Conservation (phyloP, 139 green algal genomes). For the Parachlorella kessleri region DNA sequence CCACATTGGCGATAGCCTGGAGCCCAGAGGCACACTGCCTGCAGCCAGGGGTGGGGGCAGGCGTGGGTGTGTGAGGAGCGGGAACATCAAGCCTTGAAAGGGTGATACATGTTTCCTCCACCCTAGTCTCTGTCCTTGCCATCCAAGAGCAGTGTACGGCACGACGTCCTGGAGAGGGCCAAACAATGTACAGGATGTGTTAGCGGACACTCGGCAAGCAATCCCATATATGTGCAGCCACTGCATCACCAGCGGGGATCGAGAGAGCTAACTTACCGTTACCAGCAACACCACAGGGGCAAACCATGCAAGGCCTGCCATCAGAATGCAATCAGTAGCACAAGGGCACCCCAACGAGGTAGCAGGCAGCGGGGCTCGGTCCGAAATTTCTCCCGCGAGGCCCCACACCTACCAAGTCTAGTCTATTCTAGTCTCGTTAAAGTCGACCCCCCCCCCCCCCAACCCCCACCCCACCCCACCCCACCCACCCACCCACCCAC, state of each 20-base stretch:
- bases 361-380: neutral
- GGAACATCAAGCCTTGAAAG: neutral
- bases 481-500: too few species aligned
- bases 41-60: neutral
- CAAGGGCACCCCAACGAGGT: neutral
- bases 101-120: neutral
- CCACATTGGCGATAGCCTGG: constrained; percentile 95
- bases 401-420: neutral
- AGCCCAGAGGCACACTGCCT: constrained; percentile 68
- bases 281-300: too few species aligned
- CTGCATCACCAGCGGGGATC: too few species aligned
- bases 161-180: neutral
- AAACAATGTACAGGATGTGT: neutral
- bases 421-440: neutral
- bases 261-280: too few species aligned
- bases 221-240: too few species aligned
- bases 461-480: too few species aligned
- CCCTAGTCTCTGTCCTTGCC: neutral
- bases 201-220: too few species aligned
- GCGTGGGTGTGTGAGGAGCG: neutral
- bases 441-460: neutral
- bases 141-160: neutral
- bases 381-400: too few species aligned
- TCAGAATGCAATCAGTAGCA: neutral
- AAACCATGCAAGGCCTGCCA: too few species aligned